Conservation (phyloP, 1,284 basidiomycete species). For the Flammula alnicola region DNA sequence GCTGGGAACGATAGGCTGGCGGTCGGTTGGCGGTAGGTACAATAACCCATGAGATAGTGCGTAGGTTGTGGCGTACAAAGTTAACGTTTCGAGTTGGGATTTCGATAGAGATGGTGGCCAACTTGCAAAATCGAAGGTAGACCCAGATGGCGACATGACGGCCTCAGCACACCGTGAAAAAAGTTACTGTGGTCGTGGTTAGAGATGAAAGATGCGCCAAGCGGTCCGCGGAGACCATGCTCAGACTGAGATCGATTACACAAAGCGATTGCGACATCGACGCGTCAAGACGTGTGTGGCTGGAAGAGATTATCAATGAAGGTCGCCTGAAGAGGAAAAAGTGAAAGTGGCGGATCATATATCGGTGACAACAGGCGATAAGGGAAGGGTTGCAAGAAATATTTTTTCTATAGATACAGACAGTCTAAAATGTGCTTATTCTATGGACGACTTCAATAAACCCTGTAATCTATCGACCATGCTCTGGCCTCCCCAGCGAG, state of each 20-base stretch:
- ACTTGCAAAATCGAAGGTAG: conserved; percentile 46
- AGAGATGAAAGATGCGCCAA: background rate
- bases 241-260: conserved; percentile 9
- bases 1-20: conserved; percentile 59
- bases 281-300: background rate
- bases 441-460: conserved; percentile 20
- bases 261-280: conserved; percentile 25
- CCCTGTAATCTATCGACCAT: conserved; percentile 22
- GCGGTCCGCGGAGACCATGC: background rate
- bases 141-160: conserved; percentile 2
- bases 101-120: conserved; percentile 81
- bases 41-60: conserved; percentile 86
- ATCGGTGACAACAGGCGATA: too few species aligned
- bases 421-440: too few species aligned
- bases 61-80: conserved; percentile 77
- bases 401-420: too few species aligned
- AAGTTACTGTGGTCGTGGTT: background rate
- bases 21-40: conserved; percentile 68
- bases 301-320: background rate
- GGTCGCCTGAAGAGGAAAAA: too few species aligned
- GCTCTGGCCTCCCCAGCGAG: conserved; percentile 17
- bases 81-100: conserved; percentile 61
- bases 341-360: too few species aligned
- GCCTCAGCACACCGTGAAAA: background rate
- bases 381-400: too few species aligned